Conservation (phyloP, 1,284 basidiomycete genomes). For the Naganishia cerealis region DNA sequence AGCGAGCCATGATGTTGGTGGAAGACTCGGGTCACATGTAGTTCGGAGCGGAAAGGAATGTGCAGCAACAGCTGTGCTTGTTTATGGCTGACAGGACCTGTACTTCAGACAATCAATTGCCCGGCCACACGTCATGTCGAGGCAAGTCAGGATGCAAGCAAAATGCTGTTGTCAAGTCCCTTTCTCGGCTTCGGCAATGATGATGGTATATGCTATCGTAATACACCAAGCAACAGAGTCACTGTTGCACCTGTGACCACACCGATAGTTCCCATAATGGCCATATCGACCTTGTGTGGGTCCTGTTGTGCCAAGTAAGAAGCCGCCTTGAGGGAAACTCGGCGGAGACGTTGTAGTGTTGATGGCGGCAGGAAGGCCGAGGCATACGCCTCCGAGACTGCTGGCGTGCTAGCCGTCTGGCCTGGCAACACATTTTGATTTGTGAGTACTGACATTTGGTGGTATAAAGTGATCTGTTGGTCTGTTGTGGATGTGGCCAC, state of each 20-base stretch:
- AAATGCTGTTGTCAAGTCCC: no score
- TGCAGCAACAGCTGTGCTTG: neutral
- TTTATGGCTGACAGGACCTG: no score
- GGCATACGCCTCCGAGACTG: neutral
- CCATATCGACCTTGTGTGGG: slow-evolving; percentile 23
- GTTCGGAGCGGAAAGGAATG: neutral
- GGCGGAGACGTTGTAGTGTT: slow-evolving; percentile 3
- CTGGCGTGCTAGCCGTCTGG: neutral
- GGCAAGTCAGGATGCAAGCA: no score
- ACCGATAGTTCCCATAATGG: slow-evolving; percentile 21
- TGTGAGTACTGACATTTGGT: neutral
- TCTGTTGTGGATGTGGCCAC: neutral
- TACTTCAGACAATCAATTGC: no score
- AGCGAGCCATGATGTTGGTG: slow-evolving; percentile 1
- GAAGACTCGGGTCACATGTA: neutral
- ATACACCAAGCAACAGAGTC: neutral
- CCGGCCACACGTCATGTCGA: neutral
- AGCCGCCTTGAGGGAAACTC: slow-evolving; percentile 1
- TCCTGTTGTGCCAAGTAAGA: slow-evolving; percentile 20
- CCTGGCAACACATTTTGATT: neutral
- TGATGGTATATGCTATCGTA: slow-evolving; percentile 1
- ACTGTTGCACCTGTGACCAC: slow-evolving; percentile 12
- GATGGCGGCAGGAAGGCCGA: neutral
- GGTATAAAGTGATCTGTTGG: neutral
- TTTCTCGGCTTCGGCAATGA: no score